These are phyloP conservation scores for Pterocarpus macrocarpus DNA, from an alignment of 306 rosid species.

Conservation along the genomic window DNA sequence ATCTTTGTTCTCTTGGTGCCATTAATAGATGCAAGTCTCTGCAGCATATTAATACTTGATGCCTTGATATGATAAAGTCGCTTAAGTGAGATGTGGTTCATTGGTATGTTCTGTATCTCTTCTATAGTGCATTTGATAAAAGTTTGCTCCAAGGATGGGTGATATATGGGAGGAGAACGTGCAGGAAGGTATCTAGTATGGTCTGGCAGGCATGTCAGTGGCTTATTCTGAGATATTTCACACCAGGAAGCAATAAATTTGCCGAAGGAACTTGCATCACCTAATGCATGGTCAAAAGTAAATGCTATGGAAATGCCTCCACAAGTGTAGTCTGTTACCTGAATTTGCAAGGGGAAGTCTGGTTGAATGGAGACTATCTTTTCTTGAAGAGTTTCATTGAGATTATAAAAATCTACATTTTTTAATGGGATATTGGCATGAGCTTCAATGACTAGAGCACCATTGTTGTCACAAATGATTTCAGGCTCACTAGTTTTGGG, in stretches of 20 bases:
- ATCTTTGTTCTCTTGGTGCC: slow-evolving; percentile 73
- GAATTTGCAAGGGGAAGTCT: slow-evolving; percentile 68
- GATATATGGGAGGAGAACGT: slow-evolving; percentile 70
- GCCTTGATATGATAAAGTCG: slow-evolving; percentile 70
- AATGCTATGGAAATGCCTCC: slow-evolving; percentile 79
- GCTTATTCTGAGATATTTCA: slow-evolving; percentile 64
- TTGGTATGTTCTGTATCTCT: slow-evolving; percentile 76
- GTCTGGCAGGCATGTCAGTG: slow-evolving; percentile 63
- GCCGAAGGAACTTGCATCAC: slow-evolving; percentile 86
- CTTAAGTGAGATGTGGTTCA: slow-evolving; percentile 54
- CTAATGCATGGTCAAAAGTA: slow-evolving; percentile 90
- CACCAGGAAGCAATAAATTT: slow-evolving; percentile 78
- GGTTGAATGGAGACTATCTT: slow-evolving; percentile 66
- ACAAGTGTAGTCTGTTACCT: slow-evolving; percentile 72
- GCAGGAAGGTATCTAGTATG: slow-evolving; percentile 67
- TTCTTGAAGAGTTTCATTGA: slow-evolving; percentile 60
- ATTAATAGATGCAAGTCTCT: slow-evolving; percentile 60
- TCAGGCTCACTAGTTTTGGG: slow-evolving; percentile 71
- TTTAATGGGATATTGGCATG: slow-evolving; percentile 58
- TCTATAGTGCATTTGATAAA: slow-evolving; percentile 76
- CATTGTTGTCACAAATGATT: slow-evolving; percentile 77
- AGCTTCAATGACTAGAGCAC: slow-evolving; percentile 74
- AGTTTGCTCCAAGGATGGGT: slow-evolving; percentile 70
- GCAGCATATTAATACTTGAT: slow-evolving; percentile 67
- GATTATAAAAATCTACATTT: slow-evolving; percentile 65